Conservation (phyloP, 257 asterid genomes). For the Leonotis leonurus region DNA sequence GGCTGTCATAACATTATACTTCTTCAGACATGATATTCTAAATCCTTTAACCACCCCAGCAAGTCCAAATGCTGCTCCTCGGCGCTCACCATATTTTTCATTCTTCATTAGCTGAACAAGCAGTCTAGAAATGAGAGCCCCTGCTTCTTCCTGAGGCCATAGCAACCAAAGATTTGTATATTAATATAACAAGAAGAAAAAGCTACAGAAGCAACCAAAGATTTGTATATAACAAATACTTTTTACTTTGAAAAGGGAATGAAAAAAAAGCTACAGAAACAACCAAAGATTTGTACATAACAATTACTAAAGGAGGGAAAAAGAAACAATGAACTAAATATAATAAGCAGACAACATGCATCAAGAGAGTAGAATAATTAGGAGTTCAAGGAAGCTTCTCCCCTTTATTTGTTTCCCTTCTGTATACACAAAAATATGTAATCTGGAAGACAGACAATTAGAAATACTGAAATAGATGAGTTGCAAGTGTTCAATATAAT, state of each 20-base stretch:
- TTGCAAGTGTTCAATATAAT: no score
- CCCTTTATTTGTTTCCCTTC: not conserved
- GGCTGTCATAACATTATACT: slow-evolving; percentile 57
- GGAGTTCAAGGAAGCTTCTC: not conserved
- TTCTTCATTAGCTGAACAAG: slow-evolving; percentile 83
- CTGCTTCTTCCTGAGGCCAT: slow-evolving; percentile 74
- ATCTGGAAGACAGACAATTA: no score
- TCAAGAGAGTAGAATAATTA: not conserved
- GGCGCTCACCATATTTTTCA: slow-evolving; percentile 98
- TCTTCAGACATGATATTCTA: slow-evolving; percentile 73
- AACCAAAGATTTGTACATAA: not conserved
- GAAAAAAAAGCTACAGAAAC: not conserved
- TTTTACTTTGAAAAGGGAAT: no score
- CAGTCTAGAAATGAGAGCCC: slow-evolving; percentile 69
- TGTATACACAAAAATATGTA: not conserved
- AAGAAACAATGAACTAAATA: no score
- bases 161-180: not conserved
- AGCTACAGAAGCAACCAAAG: not conserved
- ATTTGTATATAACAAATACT: no score
- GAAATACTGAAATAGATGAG: no score
- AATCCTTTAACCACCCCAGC: slow-evolving; percentile 96
- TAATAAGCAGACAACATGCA: not conserved
- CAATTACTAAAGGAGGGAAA: not conserved
- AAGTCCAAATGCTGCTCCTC: slow-evolving; percentile 99
- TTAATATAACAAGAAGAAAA: not conserved